These are phyloP conservation scores for Capsicum baccatum DNA, from an alignment of 257 asterid genomes.

Conservation along the genomic window DNA sequence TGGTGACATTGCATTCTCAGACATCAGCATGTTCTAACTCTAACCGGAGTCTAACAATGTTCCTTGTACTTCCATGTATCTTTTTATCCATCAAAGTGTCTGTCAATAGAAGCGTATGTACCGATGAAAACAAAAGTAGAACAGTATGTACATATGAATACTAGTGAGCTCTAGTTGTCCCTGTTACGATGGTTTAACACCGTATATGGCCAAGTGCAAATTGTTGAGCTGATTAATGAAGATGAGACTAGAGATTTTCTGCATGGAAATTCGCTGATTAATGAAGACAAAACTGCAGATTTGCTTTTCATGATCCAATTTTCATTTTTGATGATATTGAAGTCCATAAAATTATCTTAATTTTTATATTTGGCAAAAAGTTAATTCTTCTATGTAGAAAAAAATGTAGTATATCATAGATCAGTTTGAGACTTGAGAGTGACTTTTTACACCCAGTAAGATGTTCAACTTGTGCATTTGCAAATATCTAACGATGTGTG, in stretches of 20 bases:
- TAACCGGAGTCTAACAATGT: not conserved
- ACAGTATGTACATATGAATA: not conserved
- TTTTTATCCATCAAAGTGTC: not conserved
- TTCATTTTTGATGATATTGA: slow-evolving; percentile 4
- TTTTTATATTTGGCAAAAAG: not conserved
- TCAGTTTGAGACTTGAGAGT: slow-evolving; percentile 14
- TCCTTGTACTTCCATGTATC: not conserved
- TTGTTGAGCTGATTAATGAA: not conserved
- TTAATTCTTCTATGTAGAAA: not conserved
- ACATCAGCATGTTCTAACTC: slow-evolving; percentile 18
- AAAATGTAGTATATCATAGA: not conserved
- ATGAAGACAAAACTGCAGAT: not conserved
- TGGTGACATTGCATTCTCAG: slow-evolving; percentile 44
- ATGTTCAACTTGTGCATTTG: not conserved
- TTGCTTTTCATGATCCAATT: not conserved
- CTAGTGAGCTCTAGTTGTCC: not conserved
- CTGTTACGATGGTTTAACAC: not conserved
- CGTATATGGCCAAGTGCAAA: not conserved
- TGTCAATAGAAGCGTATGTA: not conserved
- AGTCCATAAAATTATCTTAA: not conserved
- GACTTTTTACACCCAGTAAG: not conserved
- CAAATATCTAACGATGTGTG: not conserved
- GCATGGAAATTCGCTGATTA: not conserved
- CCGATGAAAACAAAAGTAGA: not conserved
- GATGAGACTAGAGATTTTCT: not conserved